Conservation (phyloP, 2,329 filamentous ascomycete genomes). For the Ophiosphaerella korrae region DNA sequence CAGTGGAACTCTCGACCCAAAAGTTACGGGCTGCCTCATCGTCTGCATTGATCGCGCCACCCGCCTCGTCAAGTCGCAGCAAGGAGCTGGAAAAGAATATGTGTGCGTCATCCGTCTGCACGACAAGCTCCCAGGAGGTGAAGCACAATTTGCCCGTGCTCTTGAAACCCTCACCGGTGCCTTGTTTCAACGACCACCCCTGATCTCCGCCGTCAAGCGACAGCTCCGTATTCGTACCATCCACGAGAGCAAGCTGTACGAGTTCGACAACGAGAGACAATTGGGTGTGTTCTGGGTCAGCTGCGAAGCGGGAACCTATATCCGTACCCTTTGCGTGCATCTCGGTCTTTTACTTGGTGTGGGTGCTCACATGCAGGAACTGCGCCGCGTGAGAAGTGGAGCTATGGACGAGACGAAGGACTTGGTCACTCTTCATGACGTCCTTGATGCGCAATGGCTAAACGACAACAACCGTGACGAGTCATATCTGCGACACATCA, state of each 20-base stretch:
- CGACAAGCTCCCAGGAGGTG: conserved; percentile 90
- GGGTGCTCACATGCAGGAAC: conserved; percentile 97
- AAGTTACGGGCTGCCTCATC: conserved; percentile 94
- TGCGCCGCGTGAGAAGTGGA: conserved; percentile 89
- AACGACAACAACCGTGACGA: conserved; percentile 97
- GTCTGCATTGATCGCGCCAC: conserved; percentile 97
- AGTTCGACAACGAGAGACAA: conserved; percentile 98
- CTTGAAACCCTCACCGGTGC: conserved; percentile 96
- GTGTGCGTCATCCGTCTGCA: conserved; percentile 94
- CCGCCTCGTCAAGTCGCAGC: conserved; percentile 96
- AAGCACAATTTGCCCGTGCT: conserved; percentile 89
- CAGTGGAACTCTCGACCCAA: conserved; percentile 96
- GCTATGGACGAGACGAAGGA: conserved; percentile 91
- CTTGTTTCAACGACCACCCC: conserved; percentile 92
- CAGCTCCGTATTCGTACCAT: conserved; percentile 98
- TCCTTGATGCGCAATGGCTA: conserved; percentile 94
- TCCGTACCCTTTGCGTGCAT: conserved; percentile 96
- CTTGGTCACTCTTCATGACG: conserved; percentile 92
- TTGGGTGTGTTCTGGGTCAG: conserved; percentile 99
- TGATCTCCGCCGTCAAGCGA: conserved; percentile 98
- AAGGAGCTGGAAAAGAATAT: conserved; percentile 99
- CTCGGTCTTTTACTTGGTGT: conserved; percentile 78
- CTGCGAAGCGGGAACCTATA: conserved; percentile 98
- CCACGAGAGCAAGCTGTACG: conserved; percentile 90
- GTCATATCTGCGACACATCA: conserved; percentile 86